phyloP scores from a whole-genome alignment of 805 yeast species.

The Saccharomycopsis olivae region DNA sequence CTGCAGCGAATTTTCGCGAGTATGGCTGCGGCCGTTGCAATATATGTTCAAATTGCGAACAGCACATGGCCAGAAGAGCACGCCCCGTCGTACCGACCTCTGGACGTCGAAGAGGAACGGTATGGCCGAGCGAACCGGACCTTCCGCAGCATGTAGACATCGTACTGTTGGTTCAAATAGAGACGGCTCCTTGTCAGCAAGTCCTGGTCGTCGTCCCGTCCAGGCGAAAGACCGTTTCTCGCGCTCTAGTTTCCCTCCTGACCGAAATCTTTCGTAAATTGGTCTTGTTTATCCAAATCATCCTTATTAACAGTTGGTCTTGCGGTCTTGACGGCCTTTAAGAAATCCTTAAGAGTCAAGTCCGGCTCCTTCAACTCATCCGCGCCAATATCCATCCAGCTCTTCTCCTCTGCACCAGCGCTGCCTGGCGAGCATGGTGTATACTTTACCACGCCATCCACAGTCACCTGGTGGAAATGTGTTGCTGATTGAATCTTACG shows the following conservation, averaged over 20 bases:
- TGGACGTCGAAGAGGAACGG: too few species aligned
- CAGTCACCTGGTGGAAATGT: conserved; percentile 65
- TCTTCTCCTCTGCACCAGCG: conserved; percentile 71
- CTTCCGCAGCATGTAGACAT: too few species aligned
- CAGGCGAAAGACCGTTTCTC: too few species aligned
- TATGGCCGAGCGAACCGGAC: too few species aligned
- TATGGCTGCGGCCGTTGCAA: too few species aligned
- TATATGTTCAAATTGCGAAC: too few species aligned
- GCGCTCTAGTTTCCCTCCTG: conserved; percentile 91
- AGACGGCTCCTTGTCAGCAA: too few species aligned
- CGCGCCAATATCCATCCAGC: conserved; percentile 86
- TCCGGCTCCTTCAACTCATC: conserved; percentile 88
- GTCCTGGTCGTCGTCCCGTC: too few species aligned
- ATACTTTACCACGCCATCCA: conserved; percentile 32
- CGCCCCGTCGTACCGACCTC: too few species aligned
- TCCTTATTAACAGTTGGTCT: conserved; percentile 89
- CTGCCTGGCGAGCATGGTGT: conserved; percentile 99
- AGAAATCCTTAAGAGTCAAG: conserved; percentile 80
- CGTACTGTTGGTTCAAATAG: neutral
- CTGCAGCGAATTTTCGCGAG: too few species aligned
- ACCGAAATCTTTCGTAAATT: conserved; percentile 91
- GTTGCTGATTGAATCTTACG: conserved; percentile 93
- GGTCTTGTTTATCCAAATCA: conserved; percentile 73
- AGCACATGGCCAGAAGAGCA: too few species aligned
- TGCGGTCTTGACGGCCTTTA: conserved; percentile 82